Evolutionary conservation across 306 rosid genomes (phyloP).

Genomic region (Carpinus fangiana): DNA sequence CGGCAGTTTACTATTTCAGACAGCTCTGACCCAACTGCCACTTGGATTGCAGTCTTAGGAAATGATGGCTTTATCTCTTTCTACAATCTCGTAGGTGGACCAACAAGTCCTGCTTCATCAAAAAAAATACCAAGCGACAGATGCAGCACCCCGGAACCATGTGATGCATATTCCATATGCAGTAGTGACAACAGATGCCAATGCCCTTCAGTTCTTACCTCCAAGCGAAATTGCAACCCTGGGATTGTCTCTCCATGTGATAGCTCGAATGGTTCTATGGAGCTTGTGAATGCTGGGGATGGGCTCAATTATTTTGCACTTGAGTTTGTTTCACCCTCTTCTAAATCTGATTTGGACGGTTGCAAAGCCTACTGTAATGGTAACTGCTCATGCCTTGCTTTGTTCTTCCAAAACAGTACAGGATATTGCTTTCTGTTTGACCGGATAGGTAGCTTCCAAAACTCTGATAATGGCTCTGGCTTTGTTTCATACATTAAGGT

Average conservation of each 20-base stretch:
- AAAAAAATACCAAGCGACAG: conserved; percentile 55
- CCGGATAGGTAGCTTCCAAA: conserved; percentile 71
- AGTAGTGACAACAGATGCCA: conserved; percentile 46
- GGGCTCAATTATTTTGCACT: conserved; percentile 71
- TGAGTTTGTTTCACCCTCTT: conserved; percentile 53
- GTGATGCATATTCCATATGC: conserved; percentile 69
- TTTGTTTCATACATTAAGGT: conserved; percentile 74
- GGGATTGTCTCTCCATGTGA: conserved; percentile 65
- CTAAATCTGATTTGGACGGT: conserved; percentile 53
- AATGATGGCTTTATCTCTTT: conserved; percentile 70
- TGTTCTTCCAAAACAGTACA: conserved; percentile 75
- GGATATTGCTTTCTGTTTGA: conserved; percentile 72
- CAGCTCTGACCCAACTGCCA: conserved; percentile 36
- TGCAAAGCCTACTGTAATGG: conserved; percentile 63
- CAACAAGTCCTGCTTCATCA: conserved; percentile 35
- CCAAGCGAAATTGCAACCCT: conserved; percentile 52
- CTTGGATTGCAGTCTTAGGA: conserved; percentile 80
- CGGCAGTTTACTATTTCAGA: conserved; percentile 66
- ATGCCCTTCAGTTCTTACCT: conserved; percentile 71
- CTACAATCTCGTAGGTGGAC: conserved; percentile 44
- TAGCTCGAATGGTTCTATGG: conserved; percentile 20
- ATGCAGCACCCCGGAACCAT: conserved; percentile 74
- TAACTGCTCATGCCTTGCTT: conserved; percentile 75
- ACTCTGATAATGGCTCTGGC: conserved; percentile 42
- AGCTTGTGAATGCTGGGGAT: conserved; percentile 52